These are phyloP conservation scores for Fraxinus ornus DNA, from an alignment of 305 asterid species.

Conservation along the genomic window DNA sequence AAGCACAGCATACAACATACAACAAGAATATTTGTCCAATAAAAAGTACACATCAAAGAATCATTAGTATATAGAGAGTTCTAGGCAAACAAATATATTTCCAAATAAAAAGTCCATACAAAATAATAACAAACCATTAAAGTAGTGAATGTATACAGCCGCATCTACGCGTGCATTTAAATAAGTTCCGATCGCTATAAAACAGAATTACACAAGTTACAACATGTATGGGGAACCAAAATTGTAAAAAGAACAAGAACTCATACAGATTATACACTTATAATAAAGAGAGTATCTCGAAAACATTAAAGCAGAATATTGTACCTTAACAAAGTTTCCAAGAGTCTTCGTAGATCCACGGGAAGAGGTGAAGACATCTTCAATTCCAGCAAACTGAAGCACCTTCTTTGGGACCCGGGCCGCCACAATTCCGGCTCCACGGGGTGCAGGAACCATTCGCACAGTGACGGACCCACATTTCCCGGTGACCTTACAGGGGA, in stretches of 20 bases:
- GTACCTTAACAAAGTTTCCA: conserved; percentile 55
- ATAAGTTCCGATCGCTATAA: not conserved
- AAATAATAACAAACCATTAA: not conserved
- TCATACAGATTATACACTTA: not conserved
- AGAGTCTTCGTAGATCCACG: conserved; percentile 63
- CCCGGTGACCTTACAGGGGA: conserved; percentile 56
- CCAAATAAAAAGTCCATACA: not conserved
- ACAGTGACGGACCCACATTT: conserved; percentile 59
- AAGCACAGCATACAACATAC: not conserved
- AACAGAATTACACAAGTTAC: not conserved
- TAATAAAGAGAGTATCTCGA: not conserved
- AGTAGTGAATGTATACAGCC: not conserved
- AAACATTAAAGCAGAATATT: not conserved
- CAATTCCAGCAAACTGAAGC: conserved; percentile 59
- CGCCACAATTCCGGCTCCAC: conserved; percentile 58
- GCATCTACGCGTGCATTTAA: not conserved
- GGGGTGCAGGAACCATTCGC: conserved; percentile 58
- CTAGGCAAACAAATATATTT: not conserved
- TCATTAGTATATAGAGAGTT: not conserved
- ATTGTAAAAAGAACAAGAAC: not conserved
- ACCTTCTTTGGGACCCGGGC: conserved; percentile 62
- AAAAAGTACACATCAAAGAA: not conserved
- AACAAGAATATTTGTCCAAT: not conserved
- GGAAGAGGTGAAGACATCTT: conserved; percentile 52
- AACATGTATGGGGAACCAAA: not conserved